Evolutionary conservation across 2,329 filamentous ascomycete species (phyloP).

Genomic region (Macrophomina pseudophaseolina): DNA sequence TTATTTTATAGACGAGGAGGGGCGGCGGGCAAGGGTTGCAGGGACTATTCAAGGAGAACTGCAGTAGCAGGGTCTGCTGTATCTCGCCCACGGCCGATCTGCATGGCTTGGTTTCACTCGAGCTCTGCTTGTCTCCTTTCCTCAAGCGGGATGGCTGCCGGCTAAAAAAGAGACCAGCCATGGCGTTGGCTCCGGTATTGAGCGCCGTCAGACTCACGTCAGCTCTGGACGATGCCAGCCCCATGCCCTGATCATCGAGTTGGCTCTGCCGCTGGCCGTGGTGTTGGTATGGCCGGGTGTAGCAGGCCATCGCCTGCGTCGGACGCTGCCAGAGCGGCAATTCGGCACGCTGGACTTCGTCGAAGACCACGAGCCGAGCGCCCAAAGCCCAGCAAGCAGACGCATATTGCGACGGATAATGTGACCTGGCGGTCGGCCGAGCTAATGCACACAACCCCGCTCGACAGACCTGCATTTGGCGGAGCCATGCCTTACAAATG

Average conservation of each 20-base stretch:
- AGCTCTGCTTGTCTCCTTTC: background rate
- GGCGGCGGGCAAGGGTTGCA: background rate
- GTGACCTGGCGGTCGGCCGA: background rate
- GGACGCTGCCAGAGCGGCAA: too few relatives aligned
- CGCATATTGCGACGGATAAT: background rate
- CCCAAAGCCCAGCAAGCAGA: background rate
- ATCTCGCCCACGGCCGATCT: constrained; percentile 11
- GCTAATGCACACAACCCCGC: too few relatives aligned
- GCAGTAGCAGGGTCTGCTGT: background rate
- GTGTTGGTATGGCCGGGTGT: too few relatives aligned
- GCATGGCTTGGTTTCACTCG: background rate
- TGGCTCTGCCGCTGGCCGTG: too few relatives aligned
- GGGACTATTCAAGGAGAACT: constrained; percentile 6
- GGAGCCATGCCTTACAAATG: too few relatives aligned
- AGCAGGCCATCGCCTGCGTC: background rate
- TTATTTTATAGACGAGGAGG: background rate
- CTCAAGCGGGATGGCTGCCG: background rate
- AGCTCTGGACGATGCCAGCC: background rate
- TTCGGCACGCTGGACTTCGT: too few relatives aligned
- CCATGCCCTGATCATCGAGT: too few relatives aligned
- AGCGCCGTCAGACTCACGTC: background rate
- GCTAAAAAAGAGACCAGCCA: background rate
- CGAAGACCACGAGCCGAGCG: too few relatives aligned
- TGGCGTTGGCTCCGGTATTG: too few relatives aligned
- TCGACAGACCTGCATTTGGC: too few relatives aligned